phyloP scores from a whole-genome alignment of 257 asterid genomes.

The Solanum gandarillasii region DNA sequence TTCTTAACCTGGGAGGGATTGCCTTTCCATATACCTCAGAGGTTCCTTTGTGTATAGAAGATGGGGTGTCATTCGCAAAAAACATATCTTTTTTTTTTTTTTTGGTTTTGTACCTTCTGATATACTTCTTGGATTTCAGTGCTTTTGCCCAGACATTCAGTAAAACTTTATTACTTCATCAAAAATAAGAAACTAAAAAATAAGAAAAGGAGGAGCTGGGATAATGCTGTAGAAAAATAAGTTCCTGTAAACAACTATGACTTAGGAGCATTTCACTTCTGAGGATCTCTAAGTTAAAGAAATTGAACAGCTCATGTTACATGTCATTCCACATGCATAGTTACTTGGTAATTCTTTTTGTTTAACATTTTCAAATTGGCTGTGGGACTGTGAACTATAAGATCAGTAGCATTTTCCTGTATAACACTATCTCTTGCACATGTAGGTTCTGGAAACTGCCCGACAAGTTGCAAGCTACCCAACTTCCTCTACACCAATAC shows the following conservation, averaged over 20 bases:
- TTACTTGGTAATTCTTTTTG: not conserved
- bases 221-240: not conserved
- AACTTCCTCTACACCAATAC: conserved; percentile 27
- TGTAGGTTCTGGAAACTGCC: conserved; percentile 38
- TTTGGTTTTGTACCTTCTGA: not conserved
- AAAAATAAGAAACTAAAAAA: not conserved
- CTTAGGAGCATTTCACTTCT: not conserved
- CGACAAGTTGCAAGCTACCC: conserved; percentile 39
- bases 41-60: not conserved
- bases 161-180: not conserved
- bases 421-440: not conserved
- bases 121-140: not conserved
- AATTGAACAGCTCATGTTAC: not conserved
- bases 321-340: not conserved
- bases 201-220: not conserved
- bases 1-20: not conserved
- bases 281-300: not conserved
- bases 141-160: not conserved
- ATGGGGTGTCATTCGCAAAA: not conserved
- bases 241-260: not conserved
- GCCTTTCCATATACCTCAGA: not conserved
- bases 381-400: not conserved
- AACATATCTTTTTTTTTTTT: not conserved
- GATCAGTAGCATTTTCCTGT: not conserved
- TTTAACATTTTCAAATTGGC: not conserved